Base-by-base conservation (phyloP, 2,329 filamentous ascomycete species). In the Aureobasidium sp. region DNA sequence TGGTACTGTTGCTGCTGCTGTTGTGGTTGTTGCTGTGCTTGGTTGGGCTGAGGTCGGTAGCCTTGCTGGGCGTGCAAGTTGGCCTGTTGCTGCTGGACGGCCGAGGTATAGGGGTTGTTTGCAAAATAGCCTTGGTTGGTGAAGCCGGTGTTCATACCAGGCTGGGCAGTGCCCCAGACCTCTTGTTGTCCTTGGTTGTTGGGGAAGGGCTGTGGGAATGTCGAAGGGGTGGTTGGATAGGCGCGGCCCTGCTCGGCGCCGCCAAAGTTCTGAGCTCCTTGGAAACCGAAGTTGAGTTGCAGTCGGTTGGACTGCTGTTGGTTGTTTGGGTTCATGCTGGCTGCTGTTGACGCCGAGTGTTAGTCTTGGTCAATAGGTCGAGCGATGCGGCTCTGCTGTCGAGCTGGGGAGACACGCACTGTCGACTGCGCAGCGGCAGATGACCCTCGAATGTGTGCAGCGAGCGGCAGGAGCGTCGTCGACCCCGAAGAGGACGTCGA, bases 151-250 rank as follows among this genome's bases (percentile, higher is more conserved):
- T 73, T 74, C 60, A 48, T 44, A 17, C 41, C 41, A 66, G 79
- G 78, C 66, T 77, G 75, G 20, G 58, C 56, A 47, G 78, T 74
- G 51, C 79, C 79, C 80, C 83, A 83, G 65, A 83, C 79, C 69
- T 87, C 84, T 67, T 86, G 84, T 73, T 85, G 82, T 51, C 81
- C 81, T 60, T 79, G 77, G 68, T 82, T 79, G 70, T 81, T 82
- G 56, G 82, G 82, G 70, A 85, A 87, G 64, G 92, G 92, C 78
- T 97, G 93, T 14, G 93, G 93, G 72, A 97, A 97, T 63, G 92
- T 96, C 67, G 93, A 97, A 58, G 93, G 93, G 11, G 93, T 97
- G 59, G 93, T 81, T 59, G 79, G 79, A 70, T 78, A 81, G 63
- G 76, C 76, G 65, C 79, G 77, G 62, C 78, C 78, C 67, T 72